A percentile compares a stretch with the other conserved stretches of the same genome.
These are phyloP conservation scores for Ammopiptanthus mongolicus DNA, from an alignment of 306 rosid genomes.

Conservation along the genomic window DNA sequence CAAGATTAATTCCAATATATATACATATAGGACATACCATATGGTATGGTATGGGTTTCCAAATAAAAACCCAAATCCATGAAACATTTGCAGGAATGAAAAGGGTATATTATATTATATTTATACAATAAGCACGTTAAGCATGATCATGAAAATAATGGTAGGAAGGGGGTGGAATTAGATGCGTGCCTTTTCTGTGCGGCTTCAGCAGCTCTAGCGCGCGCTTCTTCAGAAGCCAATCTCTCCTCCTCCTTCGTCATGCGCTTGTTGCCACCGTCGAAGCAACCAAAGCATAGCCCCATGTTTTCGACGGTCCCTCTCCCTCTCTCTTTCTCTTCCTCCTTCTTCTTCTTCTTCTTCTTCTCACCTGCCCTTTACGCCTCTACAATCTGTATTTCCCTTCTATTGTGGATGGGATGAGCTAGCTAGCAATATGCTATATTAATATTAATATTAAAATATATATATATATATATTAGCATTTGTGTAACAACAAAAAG, in stretches of 20 bases:
- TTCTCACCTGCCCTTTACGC: background rate
- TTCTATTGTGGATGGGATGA: constrained; percentile 23
- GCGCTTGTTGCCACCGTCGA: constrained; percentile 63
- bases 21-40: background rate
- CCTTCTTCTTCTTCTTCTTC: background rate
- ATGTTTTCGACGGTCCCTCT: constrained; percentile 28
- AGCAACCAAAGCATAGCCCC: constrained; percentile 82
- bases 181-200: constrained; percentile 66
- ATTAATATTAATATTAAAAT: constrained; percentile 16
- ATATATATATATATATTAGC: too few relatives aligned
- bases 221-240: constrained; percentile 77
- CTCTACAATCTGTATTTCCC: constrained; percentile 12
- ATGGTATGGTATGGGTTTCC: background rate
- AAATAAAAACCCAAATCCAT: background rate
- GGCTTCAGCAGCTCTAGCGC: constrained; percentile 85
- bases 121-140: background rate
- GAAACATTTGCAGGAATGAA: background rate
- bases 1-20: constrained; percentile 1
- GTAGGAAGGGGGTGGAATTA: background rate
- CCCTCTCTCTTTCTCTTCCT: background rate
- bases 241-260: constrained; percentile 70
- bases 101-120: background rate
- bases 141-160: background rate
- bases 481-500: background rate
- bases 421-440: constrained; percentile 22